Evolutionary conservation across 495 filamentous ascomycete genomes (phyloP), one percentile per base, ranked within the genome.

Genomic region (Aspergillus haitiensis): DNA sequence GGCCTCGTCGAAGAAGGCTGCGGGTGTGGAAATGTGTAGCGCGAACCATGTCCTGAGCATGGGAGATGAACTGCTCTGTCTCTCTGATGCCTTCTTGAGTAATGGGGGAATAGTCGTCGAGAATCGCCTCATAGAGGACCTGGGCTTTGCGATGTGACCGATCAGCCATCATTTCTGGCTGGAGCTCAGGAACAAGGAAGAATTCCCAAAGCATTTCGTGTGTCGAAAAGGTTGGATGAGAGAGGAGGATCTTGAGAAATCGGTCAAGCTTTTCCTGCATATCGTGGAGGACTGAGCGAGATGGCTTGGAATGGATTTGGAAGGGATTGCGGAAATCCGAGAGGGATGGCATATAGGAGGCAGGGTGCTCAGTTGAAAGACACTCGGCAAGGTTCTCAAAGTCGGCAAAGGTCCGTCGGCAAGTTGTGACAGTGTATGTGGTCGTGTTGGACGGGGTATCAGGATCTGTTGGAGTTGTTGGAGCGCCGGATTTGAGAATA

Each of bases 121-220:
- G 81, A 15, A 99, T 85, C 18, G 86, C 91, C 69, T 99, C 95
- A 13, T 80, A 76, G 51, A 93, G 84, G 0, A 86, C 84, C 64
- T 90, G 86, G 4, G 92, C 92, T 72, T 99, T 99, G 53, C 88
- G 83, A 40, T 83, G 86, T 61, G 89, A 94, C 32, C 95, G 83
- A 68, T 96, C 89, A 21, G 88, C 90, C 84, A 98, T 92, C 84
- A 89, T 88, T 13, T 92, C 85, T 4, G 90, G 83, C 65, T 96
- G 92, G 16, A 98, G 82, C 57, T 99, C 95, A 2, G 95, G 95
- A 13, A 98, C 93, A 2, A 99, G 83, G 72, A 99, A 96, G 75
- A 99, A 99, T 65, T 99, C 95, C 95, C 95, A 99, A 7, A 99
- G 79, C 82, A 97, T 90, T 76, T 99, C 95, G 68, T 98, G 95